A percentile compares a stretch with the other conserved stretches of the same genome.
Evolutionary conservation across 257 asterid species (phyloP).

Genomic region (Anisodus acutangulus): DNA sequence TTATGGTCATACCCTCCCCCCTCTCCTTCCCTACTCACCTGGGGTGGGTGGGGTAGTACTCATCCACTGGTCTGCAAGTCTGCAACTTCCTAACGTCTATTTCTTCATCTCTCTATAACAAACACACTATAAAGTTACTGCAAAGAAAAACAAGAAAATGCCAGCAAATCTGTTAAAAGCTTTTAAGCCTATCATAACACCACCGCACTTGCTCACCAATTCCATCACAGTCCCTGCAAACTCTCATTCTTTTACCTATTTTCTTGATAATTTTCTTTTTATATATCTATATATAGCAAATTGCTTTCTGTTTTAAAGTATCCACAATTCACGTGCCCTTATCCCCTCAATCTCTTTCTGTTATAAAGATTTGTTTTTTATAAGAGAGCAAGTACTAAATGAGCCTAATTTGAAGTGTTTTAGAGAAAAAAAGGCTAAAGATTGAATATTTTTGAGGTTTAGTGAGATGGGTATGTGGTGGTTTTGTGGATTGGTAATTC

Average conservation of each 20-base stretch:
- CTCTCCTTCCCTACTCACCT: neutral
- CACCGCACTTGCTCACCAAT: slow-evolving; percentile 26
- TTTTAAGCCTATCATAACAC: slow-evolving; percentile 24
- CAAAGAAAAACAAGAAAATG: slow-evolving; percentile 29
- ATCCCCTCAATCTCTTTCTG: slow-evolving; percentile 8
- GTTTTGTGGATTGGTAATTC: slow-evolving; percentile 45
- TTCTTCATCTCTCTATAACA: slow-evolving; percentile 36
- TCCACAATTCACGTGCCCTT: slow-evolving; percentile 68
- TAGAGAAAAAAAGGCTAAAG: neutral
- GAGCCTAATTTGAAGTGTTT: neutral
- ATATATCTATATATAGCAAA: slow-evolving; percentile 32
- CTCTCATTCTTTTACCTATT: slow-evolving; percentile 41
- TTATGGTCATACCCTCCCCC: slow-evolving; percentile 30
- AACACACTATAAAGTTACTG: neutral
- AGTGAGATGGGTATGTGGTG: slow-evolving; percentile 49
- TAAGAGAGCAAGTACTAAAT: neutral
- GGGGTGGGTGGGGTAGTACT: neutral
- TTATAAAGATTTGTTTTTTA: slow-evolving; percentile 30
- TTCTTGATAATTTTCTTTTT: neutral
- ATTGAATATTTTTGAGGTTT: slow-evolving; percentile 28
- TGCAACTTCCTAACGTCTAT: slow-evolving; percentile 53
- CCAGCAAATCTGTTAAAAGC: slow-evolving; percentile 36
- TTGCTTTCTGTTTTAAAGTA: slow-evolving; percentile 44
- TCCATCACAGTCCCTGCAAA: slow-evolving; percentile 27
- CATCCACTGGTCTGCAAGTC: slow-evolving; percentile 6